A percentile compares a stretch with the other conserved stretches of the same genome.
phyloP scores from a whole-genome alignment of 495 filamentous ascomycete genomes.

The Sabuloglossum arenarium region DNA sequence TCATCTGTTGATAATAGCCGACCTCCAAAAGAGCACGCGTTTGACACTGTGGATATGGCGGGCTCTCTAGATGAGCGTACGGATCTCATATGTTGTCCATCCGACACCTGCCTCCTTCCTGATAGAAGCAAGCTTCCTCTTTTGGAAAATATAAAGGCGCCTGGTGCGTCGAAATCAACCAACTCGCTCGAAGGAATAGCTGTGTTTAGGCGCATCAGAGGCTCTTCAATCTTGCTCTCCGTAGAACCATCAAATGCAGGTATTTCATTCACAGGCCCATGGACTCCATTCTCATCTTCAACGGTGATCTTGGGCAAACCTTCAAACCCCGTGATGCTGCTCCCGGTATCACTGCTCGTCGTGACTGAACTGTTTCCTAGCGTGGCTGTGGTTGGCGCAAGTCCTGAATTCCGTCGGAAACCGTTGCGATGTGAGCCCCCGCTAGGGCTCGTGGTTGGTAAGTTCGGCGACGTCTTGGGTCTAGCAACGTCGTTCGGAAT shows the following conservation, averaged over 20 bases:
- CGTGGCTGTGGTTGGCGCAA: not conserved
- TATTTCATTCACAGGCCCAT: not conserved
- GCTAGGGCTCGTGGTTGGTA: not conserved
- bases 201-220: slow-evolving; percentile 18
- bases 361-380: not conserved
- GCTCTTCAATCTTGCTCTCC: not conserved
- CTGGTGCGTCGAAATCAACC: slow-evolving; percentile 27
- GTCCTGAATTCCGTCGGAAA: not conserved
- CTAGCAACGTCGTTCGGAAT: not conserved
- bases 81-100: slow-evolving; percentile 9
- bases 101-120: slow-evolving; percentile 16
- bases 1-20: slow-evolving; percentile 52
- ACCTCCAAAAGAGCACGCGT: slow-evolving; percentile 9
- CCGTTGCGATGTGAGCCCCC: not conserved
- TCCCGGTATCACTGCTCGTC: not conserved
- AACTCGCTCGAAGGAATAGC: slow-evolving; percentile 29
- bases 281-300: not conserved
- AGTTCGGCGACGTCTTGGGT: not conserved
- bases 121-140: slow-evolving; percentile 46
- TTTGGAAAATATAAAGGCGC: slow-evolving; percentile 30
- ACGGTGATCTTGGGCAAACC: not conserved
- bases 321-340: not conserved
- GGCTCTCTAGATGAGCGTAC: not conserved
- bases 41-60: slow-evolving; percentile 7
- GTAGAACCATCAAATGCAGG: not conserved